Evolutionary conservation across 305 asterid genomes (phyloP), one percentile per base, ranked within the genome.

Genomic region (Coffea humblotiana): DNA sequence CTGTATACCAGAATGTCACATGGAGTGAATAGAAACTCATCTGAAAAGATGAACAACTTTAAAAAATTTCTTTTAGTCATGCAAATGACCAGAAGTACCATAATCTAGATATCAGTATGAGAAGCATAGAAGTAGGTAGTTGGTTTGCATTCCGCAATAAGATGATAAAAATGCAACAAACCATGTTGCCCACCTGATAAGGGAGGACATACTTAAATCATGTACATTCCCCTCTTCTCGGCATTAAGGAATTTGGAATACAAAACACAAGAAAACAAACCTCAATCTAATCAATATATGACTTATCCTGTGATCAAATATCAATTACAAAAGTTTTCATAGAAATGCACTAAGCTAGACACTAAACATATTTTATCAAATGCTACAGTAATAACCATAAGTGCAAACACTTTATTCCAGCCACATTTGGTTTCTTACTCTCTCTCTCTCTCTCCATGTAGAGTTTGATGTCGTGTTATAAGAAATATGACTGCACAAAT

Each of bases 1-100:
- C 97, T 96, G 88, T 78, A 76, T 72, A 40, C 43, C 4, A 40
- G 6, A 86, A 78, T 27, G 79, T 77, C 65, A 82, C 52, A 68
- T 29, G 45, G 9, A 64, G 43, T 64, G 51, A n/a, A 43, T 56
- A 56, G 9, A 56, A 56, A 56, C n/a, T 56, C 23, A 56, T 18
- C n/a, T 56, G n/a, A 56, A 56, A 56, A 56, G 25, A 5, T 56
- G 63, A 56, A 56, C 0, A 40, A 40, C 43, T 40, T 40, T 3
- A 40, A 40, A 40, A 40, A 40, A 40, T 1, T 5, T 3, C 23
- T 56, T 0, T 52, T 16, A 3, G 6, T 16, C 7, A 56, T 56
- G 1, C 8, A 0, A 56, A 16, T 56, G 19, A 18, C 19, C 8
- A 48, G 19, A 56, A 56, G 27, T 60, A 1, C 11, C n/a, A 23